Evolutionary conservation across 1,284 basidiomycete species (phyloP), one percentile per base, ranked within the genome.

Genomic region (Meira miltonrushii): DNA sequence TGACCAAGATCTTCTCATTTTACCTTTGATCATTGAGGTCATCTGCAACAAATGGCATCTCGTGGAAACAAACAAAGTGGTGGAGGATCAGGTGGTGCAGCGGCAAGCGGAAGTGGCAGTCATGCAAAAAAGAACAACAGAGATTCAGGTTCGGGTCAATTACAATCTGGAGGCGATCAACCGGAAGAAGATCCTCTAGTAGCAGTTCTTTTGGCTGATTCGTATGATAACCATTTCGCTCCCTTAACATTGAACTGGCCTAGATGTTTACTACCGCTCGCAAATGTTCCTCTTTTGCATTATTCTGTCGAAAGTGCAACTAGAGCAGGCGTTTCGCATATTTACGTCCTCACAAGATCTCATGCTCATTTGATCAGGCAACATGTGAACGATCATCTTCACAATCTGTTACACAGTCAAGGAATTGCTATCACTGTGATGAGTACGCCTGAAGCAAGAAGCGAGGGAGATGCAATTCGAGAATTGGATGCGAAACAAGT

Each of bases 271-370:
- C 83, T 98, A 19, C 94, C 94, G 0, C 85, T 98, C 64, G 93
- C 92, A 80, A 94, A 94, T 77, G 88, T 89, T 1, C 89, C 93
- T 3, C 81, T 99, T 39, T 83, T 99, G 37, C 88, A 92, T 70
- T 97, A 93, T 92, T 96, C 94, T 1, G 87, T 98, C 64, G 94
- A 98, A 79, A 88, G 88, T 74, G 84, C 98, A 49, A 87, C 90
- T 37, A 82, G 92, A 17, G 90, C 91, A 38, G 92, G 92, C 55
- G 92, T 97, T 48, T 88, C 93, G 74, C 90, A 97, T 80, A 89
- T 96, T 62, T 94, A 96, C 79, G 88, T 98, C 57, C 87, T 97
- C 64, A 66, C 94, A 86, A 79, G 85, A 28, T 65, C 69, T 49
- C 66, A 69, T 47, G 54, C 65, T 2, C 54, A 59, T 15, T 59